Conservation (phyloP, 2,329 filamentous ascomycete genomes). For the Lizonia empirigonia region DNA sequence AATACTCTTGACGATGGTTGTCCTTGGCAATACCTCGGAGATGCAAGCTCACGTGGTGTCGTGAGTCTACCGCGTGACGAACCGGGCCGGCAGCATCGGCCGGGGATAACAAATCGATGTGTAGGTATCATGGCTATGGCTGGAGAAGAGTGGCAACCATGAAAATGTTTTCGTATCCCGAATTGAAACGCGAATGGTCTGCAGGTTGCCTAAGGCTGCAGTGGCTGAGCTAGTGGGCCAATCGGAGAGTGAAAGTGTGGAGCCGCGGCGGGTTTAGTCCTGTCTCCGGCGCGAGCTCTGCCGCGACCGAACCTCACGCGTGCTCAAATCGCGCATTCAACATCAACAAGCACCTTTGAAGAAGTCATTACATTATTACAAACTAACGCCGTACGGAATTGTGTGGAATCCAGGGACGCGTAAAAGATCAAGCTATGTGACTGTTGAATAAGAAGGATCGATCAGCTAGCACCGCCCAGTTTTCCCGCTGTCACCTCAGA, state of each 20-base stretch:
- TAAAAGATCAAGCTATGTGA: neutral
- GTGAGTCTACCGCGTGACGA: neutral
- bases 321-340: no score
- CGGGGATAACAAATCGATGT: neutral
- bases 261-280: neutral
- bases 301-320: neutral
- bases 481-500: constrained; percentile 25
- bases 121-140: neutral
- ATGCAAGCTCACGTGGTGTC: constrained; percentile 1
- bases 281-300: neutral
- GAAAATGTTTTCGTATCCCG: neutral
- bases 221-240: neutral
- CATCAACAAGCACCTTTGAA: neutral
- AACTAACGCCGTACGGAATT: neutral
- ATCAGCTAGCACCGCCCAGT: constrained; percentile 13
- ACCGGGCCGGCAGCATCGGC: constrained; percentile 1
- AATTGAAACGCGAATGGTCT: constrained; percentile 5
- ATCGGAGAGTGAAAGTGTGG: neutral
- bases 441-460: no score
- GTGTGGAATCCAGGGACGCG: neutral
- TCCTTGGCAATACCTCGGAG: neutral
- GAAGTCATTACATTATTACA: neutral
- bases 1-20: neutral
- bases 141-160: neutral
- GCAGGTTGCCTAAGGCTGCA: constrained; percentile 3